Conservation (phyloP, 1,284 basidiomycete genomes). For the Rhodotorula glutinis region DNA sequence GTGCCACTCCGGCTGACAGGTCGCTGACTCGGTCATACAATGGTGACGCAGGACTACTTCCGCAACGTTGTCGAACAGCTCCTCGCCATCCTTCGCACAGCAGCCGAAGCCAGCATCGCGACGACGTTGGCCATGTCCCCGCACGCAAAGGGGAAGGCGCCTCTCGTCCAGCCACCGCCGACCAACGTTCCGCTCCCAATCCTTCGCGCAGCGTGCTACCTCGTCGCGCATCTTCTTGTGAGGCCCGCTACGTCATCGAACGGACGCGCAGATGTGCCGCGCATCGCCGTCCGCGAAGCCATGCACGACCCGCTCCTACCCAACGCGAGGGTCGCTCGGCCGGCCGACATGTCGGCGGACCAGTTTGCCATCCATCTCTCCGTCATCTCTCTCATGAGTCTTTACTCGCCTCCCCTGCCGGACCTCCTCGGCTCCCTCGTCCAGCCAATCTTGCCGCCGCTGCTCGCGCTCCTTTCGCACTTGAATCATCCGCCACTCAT, state of each 20-base stretch:
- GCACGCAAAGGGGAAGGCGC: not conserved
- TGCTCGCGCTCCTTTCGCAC: slow-evolving; percentile 64
- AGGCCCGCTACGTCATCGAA: not conserved
- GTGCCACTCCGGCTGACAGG: too few species aligned
- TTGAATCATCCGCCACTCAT: slow-evolving; percentile 50
- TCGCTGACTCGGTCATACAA: too few species aligned
- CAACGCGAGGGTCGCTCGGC: not conserved
- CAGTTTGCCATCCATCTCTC: slow-evolving; percentile 18
- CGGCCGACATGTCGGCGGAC: not conserved
- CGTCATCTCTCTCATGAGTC: slow-evolving; percentile 59
- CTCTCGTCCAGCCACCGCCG: not conserved
- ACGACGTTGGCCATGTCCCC: not conserved
- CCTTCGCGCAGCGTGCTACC: slow-evolving; percentile 63
- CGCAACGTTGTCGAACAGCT: slow-evolving; percentile 57
- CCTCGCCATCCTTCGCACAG: slow-evolving; percentile 53
- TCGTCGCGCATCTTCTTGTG: slow-evolving; percentile 62
- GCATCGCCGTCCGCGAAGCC: not conserved
- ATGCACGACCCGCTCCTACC: slow-evolving; percentile 13
- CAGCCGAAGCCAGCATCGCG: slow-evolving; percentile 35
- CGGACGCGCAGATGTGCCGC: not conserved
- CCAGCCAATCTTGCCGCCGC: slow-evolving; percentile 51
- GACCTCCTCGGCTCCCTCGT: slow-evolving; percentile 63
- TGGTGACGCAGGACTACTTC: slow-evolving; percentile 61
- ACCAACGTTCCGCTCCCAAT: slow-evolving; percentile 46
- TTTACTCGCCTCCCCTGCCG: slow-evolving; percentile 69